These are phyloP conservation scores for Coemansia sp. DNA, from an alignment of 192 early-diverging fungal genomes.

Conservation along the genomic window DNA sequence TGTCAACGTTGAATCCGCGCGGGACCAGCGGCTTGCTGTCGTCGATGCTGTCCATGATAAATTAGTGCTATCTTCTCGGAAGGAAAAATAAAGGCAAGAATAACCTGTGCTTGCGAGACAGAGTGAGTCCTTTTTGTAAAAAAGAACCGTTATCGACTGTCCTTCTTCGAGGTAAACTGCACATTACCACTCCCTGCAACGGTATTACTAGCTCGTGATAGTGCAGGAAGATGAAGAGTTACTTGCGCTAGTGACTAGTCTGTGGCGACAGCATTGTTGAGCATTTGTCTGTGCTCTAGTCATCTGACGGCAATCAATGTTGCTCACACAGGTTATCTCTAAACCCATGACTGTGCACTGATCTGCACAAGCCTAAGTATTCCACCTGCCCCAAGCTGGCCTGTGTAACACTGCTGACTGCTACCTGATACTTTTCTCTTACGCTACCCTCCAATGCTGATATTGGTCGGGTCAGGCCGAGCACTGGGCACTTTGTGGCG, in stretches of 20 bases:
- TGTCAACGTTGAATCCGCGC: slow-evolving; percentile 45
- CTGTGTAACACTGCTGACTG: background rate
- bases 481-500: slow-evolving; percentile 26
- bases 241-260: background rate
- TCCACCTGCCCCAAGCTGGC: background rate
- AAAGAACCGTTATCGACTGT: too few species aligned
- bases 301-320: too few species aligned
- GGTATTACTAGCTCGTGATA: slow-evolving; percentile 12
- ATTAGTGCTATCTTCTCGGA: background rate
- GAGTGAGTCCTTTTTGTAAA: background rate
- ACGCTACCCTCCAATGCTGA: slow-evolving; percentile 9
- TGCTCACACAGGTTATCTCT: too few species aligned
- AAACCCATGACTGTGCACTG: too few species aligned
- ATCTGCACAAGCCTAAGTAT: too few species aligned
- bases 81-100: background rate
- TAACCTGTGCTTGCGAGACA: too few species aligned
- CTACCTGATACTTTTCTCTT: background rate
- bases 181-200: background rate
- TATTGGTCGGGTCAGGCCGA: slow-evolving; percentile 32
- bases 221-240: background rate
- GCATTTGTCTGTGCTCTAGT: background rate
- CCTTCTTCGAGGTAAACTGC: background rate
- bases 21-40: slow-evolving; percentile 45
- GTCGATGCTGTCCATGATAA: slow-evolving; percentile 29
- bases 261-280: too few species aligned